These are phyloP conservation scores for Yamadazyma buinensis DNA, from an alignment of 1,139 yeast species.

Conservation along the genomic window DNA sequence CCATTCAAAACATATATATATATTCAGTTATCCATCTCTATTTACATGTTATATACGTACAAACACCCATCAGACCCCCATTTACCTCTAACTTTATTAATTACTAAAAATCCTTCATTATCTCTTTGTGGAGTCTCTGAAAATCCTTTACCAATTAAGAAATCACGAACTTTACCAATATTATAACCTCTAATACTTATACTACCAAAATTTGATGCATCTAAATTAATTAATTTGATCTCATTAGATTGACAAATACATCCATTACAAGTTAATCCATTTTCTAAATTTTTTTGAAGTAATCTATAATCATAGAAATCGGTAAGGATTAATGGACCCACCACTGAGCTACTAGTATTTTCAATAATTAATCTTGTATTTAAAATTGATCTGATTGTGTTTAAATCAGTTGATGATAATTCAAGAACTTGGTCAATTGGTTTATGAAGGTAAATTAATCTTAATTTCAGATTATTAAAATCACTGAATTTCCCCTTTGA, in stretches of 20 bases:
- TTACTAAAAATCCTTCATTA: slow-evolving; percentile 60
- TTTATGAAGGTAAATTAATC: slow-evolving; percentile 40
- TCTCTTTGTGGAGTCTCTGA: slow-evolving; percentile 19
- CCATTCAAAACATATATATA: no score
- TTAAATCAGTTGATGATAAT: slow-evolving; percentile 30
- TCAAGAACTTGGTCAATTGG: slow-evolving; percentile 10
- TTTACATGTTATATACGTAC: slow-evolving; percentile 29
- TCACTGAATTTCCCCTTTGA: slow-evolving; percentile 25
- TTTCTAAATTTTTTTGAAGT: slow-evolving; percentile 18
- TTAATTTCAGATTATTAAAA: slow-evolving; percentile 17
- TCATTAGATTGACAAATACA: slow-evolving; percentile 50
- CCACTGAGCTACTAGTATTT: slow-evolving; percentile 38
- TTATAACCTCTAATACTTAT: slow-evolving; percentile 62
- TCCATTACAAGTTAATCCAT: slow-evolving; percentile 29
- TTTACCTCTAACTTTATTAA: slow-evolving; percentile 47
- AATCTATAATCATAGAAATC: slow-evolving; percentile 64
- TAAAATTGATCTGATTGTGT: slow-evolving; percentile 41
- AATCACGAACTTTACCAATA: slow-evolving; percentile 47
- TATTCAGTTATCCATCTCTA: no score
- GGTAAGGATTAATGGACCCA: slow-evolving; percentile 58
- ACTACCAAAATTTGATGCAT: slow-evolving; percentile 40
- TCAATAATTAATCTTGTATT: slow-evolving; percentile 55
- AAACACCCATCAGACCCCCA: slow-evolving; percentile 78
- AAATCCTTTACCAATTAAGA: slow-evolving; percentile 16
- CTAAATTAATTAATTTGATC: slow-evolving; percentile 37